Evolutionary conservation across 2,329 filamentous ascomycete species (phyloP).

Genomic region (Colletotrichum sidae): DNA sequence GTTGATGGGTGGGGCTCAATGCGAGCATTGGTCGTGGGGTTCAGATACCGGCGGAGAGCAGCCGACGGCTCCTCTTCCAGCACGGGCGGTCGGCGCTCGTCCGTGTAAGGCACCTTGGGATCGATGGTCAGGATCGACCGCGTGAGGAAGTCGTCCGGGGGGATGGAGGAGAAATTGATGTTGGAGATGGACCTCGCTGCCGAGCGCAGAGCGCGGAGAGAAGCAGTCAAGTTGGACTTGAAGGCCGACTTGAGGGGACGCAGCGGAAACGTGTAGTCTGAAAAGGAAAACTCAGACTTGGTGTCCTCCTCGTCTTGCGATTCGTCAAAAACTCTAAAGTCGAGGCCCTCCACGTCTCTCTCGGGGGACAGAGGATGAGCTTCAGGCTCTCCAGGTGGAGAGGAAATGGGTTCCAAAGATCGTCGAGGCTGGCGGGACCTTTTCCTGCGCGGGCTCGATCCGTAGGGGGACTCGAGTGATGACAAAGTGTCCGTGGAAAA

Average conservation of each 20-base stretch:
- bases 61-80: conserved; percentile 74
- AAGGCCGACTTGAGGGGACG: conserved; percentile 68
- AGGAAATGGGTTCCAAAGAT: conserved; percentile 66
- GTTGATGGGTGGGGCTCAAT: conserved; percentile 54
- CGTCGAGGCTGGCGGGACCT: conserved; percentile 55
- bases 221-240: conserved; percentile 77
- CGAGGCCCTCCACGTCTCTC: conserved; percentile 61
- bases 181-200: conserved; percentile 73
- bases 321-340: conserved; percentile 43
- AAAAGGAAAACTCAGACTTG: conserved; percentile 46
- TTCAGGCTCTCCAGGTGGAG: conserved; percentile 63
- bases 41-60: conserved; percentile 74
- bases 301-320: conserved; percentile 46
- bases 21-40: conserved; percentile 67
- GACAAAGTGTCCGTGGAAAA: conserved; percentile 61
- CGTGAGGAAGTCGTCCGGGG: conserved; percentile 75
- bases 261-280: conserved; percentile 50
- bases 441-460: conserved; percentile 48
- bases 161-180: conserved; percentile 72
- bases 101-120: conserved; percentile 73
- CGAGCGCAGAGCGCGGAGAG: conserved; percentile 71
- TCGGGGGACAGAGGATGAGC: conserved; percentile 66
- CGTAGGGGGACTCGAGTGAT: conserved; percentile 62
- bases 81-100: conserved; percentile 73
- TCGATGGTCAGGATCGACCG: conserved; percentile 76